phyloP scores from a whole-genome alignment of 257 asterid genomes.

The Capsicum chinense region DNA sequence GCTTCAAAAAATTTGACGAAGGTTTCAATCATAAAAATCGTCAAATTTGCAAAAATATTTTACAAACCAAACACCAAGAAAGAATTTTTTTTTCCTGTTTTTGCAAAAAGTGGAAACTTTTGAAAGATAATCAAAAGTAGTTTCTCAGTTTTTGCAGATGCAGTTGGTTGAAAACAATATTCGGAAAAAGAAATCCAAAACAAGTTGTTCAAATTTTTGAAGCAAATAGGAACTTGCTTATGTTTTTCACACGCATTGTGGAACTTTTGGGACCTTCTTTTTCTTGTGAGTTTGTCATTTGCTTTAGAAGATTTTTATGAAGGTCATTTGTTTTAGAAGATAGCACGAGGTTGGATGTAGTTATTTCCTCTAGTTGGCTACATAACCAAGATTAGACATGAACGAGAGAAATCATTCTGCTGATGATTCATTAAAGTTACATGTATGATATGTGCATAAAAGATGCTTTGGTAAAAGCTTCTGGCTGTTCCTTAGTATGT shows the following conservation, averaged over 20 bases:
- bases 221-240: not conserved
- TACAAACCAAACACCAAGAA: not conserved
- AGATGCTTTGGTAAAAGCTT: not conserved
- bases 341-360: constrained; percentile 5
- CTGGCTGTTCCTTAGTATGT: not conserved
- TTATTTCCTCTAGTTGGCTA: not conserved
- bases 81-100: not conserved
- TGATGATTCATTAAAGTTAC: not conserved
- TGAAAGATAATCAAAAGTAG: constrained; percentile 1
- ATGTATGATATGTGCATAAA: not conserved
- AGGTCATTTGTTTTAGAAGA: not conserved
- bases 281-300: not conserved
- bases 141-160: not conserved
- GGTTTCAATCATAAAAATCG: not conserved
- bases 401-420: not conserved
- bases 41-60: not conserved
- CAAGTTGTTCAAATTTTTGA: not conserved
- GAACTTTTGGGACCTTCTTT: constrained; percentile 7
- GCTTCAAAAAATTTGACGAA: not conserved
- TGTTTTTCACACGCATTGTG: not conserved
- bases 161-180: not conserved
- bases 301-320: not conserved
- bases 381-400: not conserved
- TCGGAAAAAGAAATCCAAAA: not conserved
- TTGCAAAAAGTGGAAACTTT: not conserved